phyloP scores from a whole-genome alignment of 768 basidiomycete genomes.

The Xanthoconium purpureum region DNA sequence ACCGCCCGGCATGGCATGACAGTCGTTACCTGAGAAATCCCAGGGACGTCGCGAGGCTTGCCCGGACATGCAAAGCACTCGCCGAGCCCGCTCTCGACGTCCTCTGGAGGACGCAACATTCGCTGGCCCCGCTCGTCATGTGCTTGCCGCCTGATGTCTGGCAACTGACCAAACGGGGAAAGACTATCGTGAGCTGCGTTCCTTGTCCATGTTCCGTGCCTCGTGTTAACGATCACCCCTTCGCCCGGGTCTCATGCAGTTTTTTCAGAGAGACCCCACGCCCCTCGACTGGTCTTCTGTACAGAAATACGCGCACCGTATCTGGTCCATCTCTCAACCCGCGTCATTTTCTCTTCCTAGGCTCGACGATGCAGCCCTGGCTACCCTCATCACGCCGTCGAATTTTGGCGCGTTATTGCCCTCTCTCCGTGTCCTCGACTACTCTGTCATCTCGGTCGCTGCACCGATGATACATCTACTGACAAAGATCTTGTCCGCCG shows the following conservation, averaged over 20 bases:
- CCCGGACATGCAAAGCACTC: constrained; percentile 29
- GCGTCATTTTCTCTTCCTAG: constrained; percentile 18
- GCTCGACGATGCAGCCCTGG: constrained; percentile 26
- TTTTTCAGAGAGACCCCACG: constrained; percentile 19
- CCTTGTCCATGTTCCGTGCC: neutral
- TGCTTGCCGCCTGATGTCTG: constrained; percentile 27
- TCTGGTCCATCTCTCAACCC: constrained; percentile 24
- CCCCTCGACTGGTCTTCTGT: constrained; percentile 23
- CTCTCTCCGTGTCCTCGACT: constrained; percentile 25
- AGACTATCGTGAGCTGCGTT: constrained; percentile 21
- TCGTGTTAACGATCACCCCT: neutral
- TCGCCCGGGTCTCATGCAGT: constrained; percentile 6
- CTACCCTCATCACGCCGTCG: constrained; percentile 18
- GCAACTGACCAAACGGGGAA: constrained; percentile 18
- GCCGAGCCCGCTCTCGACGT: constrained; percentile 30
- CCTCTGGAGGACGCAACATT: constrained; percentile 31
- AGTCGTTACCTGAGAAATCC: constrained; percentile 19
- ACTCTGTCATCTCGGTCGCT: constrained; percentile 24
- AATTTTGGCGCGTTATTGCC: constrained; percentile 24
- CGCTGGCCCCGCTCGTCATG: constrained; percentile 29
- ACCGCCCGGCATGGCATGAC: constrained; percentile 14
- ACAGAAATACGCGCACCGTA: constrained; percentile 24
- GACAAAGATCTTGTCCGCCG: constrained; percentile 17
- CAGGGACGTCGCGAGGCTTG: constrained; percentile 25
- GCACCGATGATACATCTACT: constrained; percentile 20